phyloP scores from a whole-genome alignment of 139 green algal species.

The Prasinococcaceae sp. region DNA sequence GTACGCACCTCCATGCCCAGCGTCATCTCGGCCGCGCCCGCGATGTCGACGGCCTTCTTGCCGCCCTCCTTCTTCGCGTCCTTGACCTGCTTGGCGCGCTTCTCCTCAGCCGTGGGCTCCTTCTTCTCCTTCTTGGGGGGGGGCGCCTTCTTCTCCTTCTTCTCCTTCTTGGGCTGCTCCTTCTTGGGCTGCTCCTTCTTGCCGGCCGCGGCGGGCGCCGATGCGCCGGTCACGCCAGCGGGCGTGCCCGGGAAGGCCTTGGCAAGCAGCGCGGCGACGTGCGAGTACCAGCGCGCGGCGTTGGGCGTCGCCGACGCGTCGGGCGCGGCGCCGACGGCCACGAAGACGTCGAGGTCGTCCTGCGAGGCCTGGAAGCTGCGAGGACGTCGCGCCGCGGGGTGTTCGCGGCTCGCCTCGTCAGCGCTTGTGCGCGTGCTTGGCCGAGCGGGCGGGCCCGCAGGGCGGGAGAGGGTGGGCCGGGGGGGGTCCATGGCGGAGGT shows the following conservation, averaged over 20 bases:
- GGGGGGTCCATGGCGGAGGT: too few relatives aligned
- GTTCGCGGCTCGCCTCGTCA: too few relatives aligned
- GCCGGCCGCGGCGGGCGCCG: background rate
- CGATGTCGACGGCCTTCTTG: slow-evolving; percentile 22
- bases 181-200: background rate
- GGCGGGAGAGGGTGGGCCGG: too few relatives aligned
- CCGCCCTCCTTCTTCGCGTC: slow-evolving; percentile 17
- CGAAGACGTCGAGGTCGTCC: slow-evolving; percentile 44
- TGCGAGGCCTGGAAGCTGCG: slow-evolving; percentile 43
- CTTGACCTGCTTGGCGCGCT: slow-evolving; percentile 19
- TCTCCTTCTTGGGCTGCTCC: background rate
- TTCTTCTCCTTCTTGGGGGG: background rate
- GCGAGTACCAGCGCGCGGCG: slow-evolving; percentile 41
- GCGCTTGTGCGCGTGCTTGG: too few relatives aligned
- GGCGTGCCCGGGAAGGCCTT: background rate
- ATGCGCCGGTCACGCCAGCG: slow-evolving; percentile 1
- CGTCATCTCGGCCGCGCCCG: slow-evolving; percentile 14
- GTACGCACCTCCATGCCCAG: too few relatives aligned
- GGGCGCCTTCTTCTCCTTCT: background rate
- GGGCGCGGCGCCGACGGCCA: slow-evolving; percentile 26
- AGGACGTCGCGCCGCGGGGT: background rate
- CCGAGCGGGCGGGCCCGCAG: too few relatives aligned
- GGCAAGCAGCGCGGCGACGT: slow-evolving; percentile 38
- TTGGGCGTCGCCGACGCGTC: slow-evolving; percentile 20
- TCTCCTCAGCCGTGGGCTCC: background rate